Conservation (phyloP, 768 basidiomycete genomes). For the Boletus tylopilopsis region DNA sequence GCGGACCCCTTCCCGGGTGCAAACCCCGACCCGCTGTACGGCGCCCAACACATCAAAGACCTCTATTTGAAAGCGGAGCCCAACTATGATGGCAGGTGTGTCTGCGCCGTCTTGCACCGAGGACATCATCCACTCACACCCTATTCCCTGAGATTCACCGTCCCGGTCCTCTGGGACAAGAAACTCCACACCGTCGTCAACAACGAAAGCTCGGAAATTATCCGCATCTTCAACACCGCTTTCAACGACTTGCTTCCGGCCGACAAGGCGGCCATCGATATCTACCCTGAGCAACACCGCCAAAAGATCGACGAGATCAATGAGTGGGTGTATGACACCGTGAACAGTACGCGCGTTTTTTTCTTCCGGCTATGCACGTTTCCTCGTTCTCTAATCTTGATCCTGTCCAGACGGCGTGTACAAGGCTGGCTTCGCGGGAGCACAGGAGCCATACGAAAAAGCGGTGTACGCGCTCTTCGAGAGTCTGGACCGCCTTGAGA, state of each 20-base stretch:
- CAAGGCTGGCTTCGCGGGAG: conserved; percentile 81
- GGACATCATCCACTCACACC: background rate
- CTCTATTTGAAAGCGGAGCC: conserved; percentile 78
- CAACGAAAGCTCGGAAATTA: conserved; percentile 94
- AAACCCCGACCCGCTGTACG: conserved; percentile 70
- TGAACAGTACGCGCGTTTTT: conserved; percentile 66
- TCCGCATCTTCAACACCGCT: conserved; percentile 85
- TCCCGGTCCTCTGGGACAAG: conserved; percentile 92
- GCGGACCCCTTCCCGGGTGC: conserved; percentile 67
- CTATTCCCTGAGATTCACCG: conserved; percentile 60
- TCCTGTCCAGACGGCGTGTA: conserved; percentile 73
- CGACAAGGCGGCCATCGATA: conserved; percentile 62
- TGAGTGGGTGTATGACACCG: conserved; percentile 79
- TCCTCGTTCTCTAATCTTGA: background rate
- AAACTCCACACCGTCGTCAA: conserved; percentile 85
- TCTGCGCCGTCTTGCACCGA: background rate
- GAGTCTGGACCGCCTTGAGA: conserved; percentile 78
- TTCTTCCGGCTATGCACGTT: background rate
- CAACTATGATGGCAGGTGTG: conserved; percentile 65
- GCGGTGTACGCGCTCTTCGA: conserved; percentile 74
- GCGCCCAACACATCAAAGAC: conserved; percentile 72
- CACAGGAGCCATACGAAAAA: conserved; percentile 74
- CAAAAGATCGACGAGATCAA: conserved; percentile 82
- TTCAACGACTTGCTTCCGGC: conserved; percentile 72
- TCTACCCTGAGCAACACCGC: conserved; percentile 73